Percentiles rank a stretch among this genome's conserved stretches.
phyloP scores from a whole-genome alignment of 2,329 filamentous ascomycete species.

The Venturia pyrina region DNA sequence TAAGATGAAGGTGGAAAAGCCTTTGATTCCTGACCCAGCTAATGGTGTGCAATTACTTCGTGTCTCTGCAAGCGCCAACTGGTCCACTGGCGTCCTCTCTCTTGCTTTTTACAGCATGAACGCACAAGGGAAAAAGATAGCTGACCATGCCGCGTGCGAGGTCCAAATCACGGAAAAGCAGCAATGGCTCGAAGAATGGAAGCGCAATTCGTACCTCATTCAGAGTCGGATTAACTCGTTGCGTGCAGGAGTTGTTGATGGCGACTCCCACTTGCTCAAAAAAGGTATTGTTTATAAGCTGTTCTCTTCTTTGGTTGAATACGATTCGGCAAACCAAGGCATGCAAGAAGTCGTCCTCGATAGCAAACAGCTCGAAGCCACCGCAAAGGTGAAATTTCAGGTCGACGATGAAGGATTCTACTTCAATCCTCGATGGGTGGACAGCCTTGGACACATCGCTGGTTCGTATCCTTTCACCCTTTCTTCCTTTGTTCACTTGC shows the following conservation, averaged over 20 bases:
- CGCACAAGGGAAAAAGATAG: background rate
- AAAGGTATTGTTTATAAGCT: constrained; percentile 18
- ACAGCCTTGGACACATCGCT: constrained; percentile 3
- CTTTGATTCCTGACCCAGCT: background rate
- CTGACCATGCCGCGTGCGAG: background rate
- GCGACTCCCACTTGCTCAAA: background rate
- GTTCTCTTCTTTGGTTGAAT: constrained; percentile 19
- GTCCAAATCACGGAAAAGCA: constrained; percentile 4
- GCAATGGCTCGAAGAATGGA: constrained; percentile 10
- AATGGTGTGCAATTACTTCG: background rate
- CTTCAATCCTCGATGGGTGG: constrained; percentile 13
- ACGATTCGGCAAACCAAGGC: constrained; percentile 17
- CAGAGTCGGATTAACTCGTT: constrained; percentile 16
- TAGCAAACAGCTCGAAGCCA: constrained; percentile 16
- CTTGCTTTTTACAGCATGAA: background rate
- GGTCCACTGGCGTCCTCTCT: background rate
- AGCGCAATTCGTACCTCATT: constrained; percentile 17
- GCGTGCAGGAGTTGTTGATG: background rate
- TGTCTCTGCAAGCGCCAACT: background rate
- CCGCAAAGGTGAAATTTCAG: constrained; percentile 15
- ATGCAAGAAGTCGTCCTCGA: constrained; percentile 19
- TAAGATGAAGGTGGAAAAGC: background rate
- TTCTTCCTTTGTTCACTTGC: background rate
- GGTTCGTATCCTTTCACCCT: constrained; percentile 15
- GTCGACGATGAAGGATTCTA: constrained; percentile 17